Evolutionary conservation across 192 early-diverging fungal species (phyloP), one percentile per base, ranked within the genome.

Genomic region (Entomortierella chlamydospora): DNA sequence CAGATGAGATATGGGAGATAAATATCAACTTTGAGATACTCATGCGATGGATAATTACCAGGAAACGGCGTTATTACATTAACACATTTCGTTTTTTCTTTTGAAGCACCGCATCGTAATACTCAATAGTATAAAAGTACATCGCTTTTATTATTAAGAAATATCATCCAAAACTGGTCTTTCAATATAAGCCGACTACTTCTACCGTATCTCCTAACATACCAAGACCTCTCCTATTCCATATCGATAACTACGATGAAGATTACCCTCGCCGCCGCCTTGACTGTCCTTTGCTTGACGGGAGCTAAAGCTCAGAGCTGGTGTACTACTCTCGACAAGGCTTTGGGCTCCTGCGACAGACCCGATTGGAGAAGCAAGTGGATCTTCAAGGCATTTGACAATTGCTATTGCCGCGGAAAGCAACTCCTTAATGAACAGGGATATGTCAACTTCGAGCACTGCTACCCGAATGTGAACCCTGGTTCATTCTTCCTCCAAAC

Each of bases 301-400:
- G 52, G 52, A 28, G 52, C 25, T 28, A 29, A 26, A 23, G 52
- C 52, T 15, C 52, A 54, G 52, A 54, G 52, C 52, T 54, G 52
- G 52, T 54, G 52, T 15, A 54, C 52, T 28, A 15, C 23, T 9
- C 2, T 4, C 6, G 52, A 54, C 25, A 28, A 4, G 23, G 7
- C 25, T 18, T 29, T 28, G 9, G 52, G 23, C n/a, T 54, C 52
- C 7, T 54, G 52, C 52, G 18, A 28, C n/a, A 6, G 52, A 23
- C 52, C 52, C 25, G 28, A 54, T 15, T 54, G 52, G 52, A 15
- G 52, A 2, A 11, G 4, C 11, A 54, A 26, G 23, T 54, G 52
- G 52, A 54, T 54, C 23, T 54, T 54, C 52, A 54, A 54, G 52
- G 52, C 52, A 9, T 54, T 26, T 28, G 52, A 54, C 4, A 6